Evolutionary conservation across 331 rosid species (phyloP).

Genomic region (Spiraea crenata): DNA sequence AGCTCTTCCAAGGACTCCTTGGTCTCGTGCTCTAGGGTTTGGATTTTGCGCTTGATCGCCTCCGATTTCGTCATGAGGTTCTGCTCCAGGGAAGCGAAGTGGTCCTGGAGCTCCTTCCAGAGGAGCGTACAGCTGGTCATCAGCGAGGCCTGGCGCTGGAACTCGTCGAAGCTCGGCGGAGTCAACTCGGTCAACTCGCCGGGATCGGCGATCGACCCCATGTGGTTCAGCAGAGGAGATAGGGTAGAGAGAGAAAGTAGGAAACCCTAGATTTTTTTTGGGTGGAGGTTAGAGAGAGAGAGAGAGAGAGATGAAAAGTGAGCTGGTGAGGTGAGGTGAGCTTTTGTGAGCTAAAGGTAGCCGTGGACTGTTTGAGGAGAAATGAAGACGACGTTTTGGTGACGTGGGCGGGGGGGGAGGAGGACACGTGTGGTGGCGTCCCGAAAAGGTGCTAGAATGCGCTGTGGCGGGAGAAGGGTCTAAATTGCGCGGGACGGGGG

Average conservation of each 20-base stretch:
- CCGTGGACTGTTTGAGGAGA: slow-evolving; percentile 9
- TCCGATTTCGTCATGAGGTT: slow-evolving; percentile 71
- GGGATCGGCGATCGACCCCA: slow-evolving; percentile 99
- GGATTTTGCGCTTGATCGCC: slow-evolving; percentile 60
- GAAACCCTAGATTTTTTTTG: slow-evolving; percentile 48
- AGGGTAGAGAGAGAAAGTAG: neutral
- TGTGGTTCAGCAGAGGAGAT: slow-evolving; percentile 27
- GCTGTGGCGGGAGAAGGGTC: slow-evolving; percentile 18
- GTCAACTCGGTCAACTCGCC: slow-evolving; percentile 83
- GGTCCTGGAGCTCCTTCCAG: slow-evolving; percentile 97
- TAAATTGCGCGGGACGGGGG: neutral
- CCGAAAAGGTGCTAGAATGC: slow-evolving; percentile 42
- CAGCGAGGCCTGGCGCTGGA: slow-evolving; percentile 90
- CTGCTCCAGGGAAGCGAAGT: slow-evolving; percentile 75
- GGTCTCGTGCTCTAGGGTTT: slow-evolving; percentile 56
- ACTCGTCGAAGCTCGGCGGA: slow-evolving; percentile 85
- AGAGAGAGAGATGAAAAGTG: neutral
- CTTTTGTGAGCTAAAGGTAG: slow-evolving; percentile 22
- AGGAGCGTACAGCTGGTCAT: slow-evolving; percentile 96
- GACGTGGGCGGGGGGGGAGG: slow-evolving; percentile 32
- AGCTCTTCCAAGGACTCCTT: slow-evolving; percentile 60
- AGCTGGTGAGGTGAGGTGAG: slow-evolving; percentile 13
- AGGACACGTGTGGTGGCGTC: slow-evolving; percentile 54
- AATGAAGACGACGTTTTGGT: slow-evolving; percentile 21
- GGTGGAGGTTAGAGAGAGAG: slow-evolving; percentile 11